These are phyloP conservation scores for Rhodofomes roseus DNA, from an alignment of 1,284 basidiomycete species.

Conservation along the genomic window DNA sequence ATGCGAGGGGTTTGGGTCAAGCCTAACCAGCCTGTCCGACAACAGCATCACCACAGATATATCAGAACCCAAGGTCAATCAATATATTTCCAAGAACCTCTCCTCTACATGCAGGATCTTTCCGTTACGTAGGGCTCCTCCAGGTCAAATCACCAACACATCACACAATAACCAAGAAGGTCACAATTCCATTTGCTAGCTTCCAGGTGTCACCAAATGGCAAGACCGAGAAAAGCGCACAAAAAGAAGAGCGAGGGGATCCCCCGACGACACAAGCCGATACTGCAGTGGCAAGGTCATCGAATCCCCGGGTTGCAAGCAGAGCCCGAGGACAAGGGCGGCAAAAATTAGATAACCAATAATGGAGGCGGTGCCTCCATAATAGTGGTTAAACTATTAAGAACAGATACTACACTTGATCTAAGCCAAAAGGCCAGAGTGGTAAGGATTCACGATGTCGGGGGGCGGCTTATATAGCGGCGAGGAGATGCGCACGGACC, in stretches of 20 bases:
- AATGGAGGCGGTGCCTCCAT: conserved; percentile 40
- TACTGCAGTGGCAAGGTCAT: conserved; percentile 30
- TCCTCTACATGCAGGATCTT: no score
- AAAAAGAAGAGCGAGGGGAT: conserved; percentile 10
- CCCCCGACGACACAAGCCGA: conserved; percentile 28
- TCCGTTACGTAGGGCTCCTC: no score
- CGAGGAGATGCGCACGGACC: conserved; percentile 4
- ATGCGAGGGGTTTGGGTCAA: no score
- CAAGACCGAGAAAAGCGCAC: background rate
- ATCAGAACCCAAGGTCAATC: no score
- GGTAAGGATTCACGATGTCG: conserved; percentile 35
- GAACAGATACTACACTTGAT: conserved; percentile 95
- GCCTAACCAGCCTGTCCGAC: no score
- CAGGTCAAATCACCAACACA: background rate
- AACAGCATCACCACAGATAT: no score
- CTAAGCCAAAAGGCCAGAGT: conserved; percentile 94
- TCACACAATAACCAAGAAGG: background rate
- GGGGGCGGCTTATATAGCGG: background rate
- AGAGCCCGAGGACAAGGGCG: conserved; percentile 29
- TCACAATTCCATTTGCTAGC: conserved; percentile 4
- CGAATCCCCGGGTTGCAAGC: conserved; percentile 27
- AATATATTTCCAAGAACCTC: no score
- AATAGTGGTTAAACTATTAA: conserved; percentile 78
- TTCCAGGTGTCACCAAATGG: background rate
- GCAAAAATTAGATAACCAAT: conserved; percentile 39